Evolutionary conservation across 1,139 yeast genomes (phyloP).

Genomic region (Pichia kudriavzevii): DNA sequence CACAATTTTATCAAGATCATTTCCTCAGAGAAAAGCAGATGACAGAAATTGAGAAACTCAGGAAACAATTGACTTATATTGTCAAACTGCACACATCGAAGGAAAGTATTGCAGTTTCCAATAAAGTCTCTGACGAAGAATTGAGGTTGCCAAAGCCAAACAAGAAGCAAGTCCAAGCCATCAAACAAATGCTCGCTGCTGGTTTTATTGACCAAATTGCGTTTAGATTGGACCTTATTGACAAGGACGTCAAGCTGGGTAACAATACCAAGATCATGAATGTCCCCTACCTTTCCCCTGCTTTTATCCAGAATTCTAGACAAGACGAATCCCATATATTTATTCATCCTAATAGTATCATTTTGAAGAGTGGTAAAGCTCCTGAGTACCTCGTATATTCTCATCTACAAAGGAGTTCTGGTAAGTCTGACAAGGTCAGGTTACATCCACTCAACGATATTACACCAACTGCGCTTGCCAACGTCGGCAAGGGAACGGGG

Average conservation of each 20-base stretch:
- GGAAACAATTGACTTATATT: constrained; percentile 70
- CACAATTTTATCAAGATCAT: constrained; percentile 45
- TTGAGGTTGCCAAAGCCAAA: constrained; percentile 63
- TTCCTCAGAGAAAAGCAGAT: constrained; percentile 63
- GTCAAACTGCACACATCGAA: constrained; percentile 57
- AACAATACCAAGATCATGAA: constrained; percentile 53
- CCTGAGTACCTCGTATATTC: constrained; percentile 72
- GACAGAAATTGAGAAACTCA: constrained; percentile 78
- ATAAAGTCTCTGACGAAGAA: constrained; percentile 36
- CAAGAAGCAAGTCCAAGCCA: constrained; percentile 59
- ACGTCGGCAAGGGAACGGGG: constrained; percentile 66
- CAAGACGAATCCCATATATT: constrained; percentile 51
- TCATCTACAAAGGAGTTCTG: constrained; percentile 38
- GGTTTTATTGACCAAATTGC: constrained; percentile 93
- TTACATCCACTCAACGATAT: constrained; percentile 75
- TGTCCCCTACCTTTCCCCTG: constrained; percentile 70
- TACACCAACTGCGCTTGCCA: constrained; percentile 65
- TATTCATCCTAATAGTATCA: constrained; percentile 71
- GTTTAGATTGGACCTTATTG: constrained; percentile 67
- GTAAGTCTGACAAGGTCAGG: constrained; percentile 39
- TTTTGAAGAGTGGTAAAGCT: constrained; percentile 47
- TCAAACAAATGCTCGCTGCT: constrained; percentile 87
- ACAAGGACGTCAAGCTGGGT: constrained; percentile 53
- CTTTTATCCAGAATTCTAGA: constrained; percentile 28
- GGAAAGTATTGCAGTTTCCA: constrained; percentile 48